Evolutionary conservation across 2,329 filamentous ascomycete genomes (phyloP).

Genomic region (Fusarium keratoplasticum): DNA sequence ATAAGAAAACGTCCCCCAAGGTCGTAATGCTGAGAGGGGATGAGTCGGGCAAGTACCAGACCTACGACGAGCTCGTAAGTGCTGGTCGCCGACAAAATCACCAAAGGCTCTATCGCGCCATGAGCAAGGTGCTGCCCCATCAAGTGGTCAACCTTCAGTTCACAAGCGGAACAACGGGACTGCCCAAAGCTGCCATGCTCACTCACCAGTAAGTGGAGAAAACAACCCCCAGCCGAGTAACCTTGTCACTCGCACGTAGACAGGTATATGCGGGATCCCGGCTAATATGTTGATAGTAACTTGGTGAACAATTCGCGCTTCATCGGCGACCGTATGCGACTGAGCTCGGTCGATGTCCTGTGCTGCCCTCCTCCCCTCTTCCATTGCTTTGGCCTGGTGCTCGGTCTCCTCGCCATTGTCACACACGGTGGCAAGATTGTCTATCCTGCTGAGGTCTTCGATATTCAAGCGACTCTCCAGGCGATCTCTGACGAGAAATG

Average conservation of each 20-base stretch:
- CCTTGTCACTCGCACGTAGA: background rate
- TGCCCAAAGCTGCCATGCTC: constrained; percentile 80
- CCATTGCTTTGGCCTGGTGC: constrained; percentile 86
- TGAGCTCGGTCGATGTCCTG: constrained; percentile 74
- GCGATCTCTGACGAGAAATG: constrained; percentile 75
- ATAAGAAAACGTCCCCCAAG: constrained; percentile 58
- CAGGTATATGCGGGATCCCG: background rate
- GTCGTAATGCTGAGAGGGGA: constrained; percentile 72
- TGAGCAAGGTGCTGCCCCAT: constrained; percentile 68
- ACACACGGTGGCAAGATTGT: constrained; percentile 83
- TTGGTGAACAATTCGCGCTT: constrained; percentile 75
- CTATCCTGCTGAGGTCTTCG: constrained; percentile 80
- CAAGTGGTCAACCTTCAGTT: constrained; percentile 81
- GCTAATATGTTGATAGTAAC: constrained; percentile 54
- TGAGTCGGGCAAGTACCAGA: constrained; percentile 62
- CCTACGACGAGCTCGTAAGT: constrained; percentile 69
- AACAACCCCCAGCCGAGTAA: background rate
- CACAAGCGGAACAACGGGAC: constrained; percentile 79
- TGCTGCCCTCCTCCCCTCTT: constrained; percentile 88
- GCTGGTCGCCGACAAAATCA: constrained; percentile 62
- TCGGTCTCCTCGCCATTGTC: constrained; percentile 77
- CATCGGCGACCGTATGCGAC: constrained; percentile 79
- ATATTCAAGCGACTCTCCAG: constrained; percentile 72
- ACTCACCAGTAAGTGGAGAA: constrained; percentile 70
- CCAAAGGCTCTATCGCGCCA: constrained; percentile 63